Base-by-base conservation (phyloP, 345 rosid species). In the Hibiscus mutabilis region DNA sequence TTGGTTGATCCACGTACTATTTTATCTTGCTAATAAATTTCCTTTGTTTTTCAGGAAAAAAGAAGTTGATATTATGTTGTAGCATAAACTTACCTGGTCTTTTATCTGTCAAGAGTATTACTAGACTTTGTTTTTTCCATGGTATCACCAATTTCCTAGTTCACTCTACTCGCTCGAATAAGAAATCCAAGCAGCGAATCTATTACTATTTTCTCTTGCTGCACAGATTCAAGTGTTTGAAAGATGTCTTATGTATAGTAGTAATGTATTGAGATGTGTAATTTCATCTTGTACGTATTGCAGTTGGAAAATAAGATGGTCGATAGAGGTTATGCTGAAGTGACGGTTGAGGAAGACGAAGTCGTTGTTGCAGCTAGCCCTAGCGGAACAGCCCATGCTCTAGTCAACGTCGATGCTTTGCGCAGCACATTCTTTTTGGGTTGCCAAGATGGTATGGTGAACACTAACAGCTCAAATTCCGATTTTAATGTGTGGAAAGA, bases 281-380 rank as follows among this genome's bases (percentile, higher is more conserved):
- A 53, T 33, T 14, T 22, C 12, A 10, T 40, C 7, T 51, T 35
- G 62, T 16, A 21, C 73, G 2, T 14, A 3, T 67, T 84, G 87
- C 96, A 93, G 97, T 69, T 93, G 83, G 97, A 93, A 82, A 93
- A 88, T 70, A 75, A 86, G 68, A 73, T 86, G 0, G 85, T 33
- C 18, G 80, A 73, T 37, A 83, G 81, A 78, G 96, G 87, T 46
- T 93, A 77, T 70, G 96, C 86, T 0, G 87, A 91, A 83, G 96
- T 88, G 69, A 33, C 84, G 40, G 70, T 89, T n/a, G 84, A 80
- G 62, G 89, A 81, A 12, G 89, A 85, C 53, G 92, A 91, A 78
- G 91, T 91, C 72, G 96, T 88, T 14, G 82, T 93, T 66, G 92
- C 88, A 49, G 88, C 91, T 53, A 93, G 97, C 78, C 87, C 88